These are phyloP conservation scores for Trichoderma virens DNA, from an alignment of 495 filamentous ascomycete species.

Conservation along the genomic window DNA sequence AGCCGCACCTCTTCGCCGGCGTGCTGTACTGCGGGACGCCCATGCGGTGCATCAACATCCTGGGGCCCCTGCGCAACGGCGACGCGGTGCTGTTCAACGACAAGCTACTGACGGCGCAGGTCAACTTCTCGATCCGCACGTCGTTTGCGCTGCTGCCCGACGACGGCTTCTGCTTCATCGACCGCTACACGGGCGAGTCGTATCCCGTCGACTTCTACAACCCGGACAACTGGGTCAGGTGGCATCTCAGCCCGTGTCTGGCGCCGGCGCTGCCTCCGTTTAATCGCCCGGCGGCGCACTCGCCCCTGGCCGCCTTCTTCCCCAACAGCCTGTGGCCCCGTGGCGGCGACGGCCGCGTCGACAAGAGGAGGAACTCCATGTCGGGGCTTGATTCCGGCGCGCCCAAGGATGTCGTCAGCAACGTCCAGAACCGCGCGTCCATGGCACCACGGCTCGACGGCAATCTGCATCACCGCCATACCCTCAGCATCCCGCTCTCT, in stretches of 20 bases:
- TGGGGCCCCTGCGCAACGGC: conserved; percentile 83
- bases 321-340: conserved; percentile 19
- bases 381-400: neutral
- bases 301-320: conserved; percentile 3
- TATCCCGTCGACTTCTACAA: conserved; percentile 84
- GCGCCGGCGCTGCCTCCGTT: conserved; percentile 48
- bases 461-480: conserved; percentile 17
- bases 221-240: conserved; percentile 67
- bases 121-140: conserved; percentile 88
- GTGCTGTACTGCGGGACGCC: conserved; percentile 83
- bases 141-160: conserved; percentile 81
- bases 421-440: conserved; percentile 14
- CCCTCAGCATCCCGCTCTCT: conserved; percentile 32
- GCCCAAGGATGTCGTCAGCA: neutral
- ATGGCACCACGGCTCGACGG: conserved; percentile 41
- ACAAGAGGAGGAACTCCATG: conserved; percentile 8
- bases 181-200: conserved; percentile 72
- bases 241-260: conserved; percentile 72
- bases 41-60: conserved; percentile 79
- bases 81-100: conserved; percentile 87
- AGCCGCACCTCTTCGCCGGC: conserved; percentile 79
- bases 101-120: conserved; percentile 85
- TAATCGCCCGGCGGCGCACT: neutral
- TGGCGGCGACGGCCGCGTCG: conserved; percentile 7
- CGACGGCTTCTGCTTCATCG: conserved; percentile 80